Base-by-base conservation (phyloP, 2,329 filamentous ascomycete species). In the Zopfia rhizophila region DNA sequence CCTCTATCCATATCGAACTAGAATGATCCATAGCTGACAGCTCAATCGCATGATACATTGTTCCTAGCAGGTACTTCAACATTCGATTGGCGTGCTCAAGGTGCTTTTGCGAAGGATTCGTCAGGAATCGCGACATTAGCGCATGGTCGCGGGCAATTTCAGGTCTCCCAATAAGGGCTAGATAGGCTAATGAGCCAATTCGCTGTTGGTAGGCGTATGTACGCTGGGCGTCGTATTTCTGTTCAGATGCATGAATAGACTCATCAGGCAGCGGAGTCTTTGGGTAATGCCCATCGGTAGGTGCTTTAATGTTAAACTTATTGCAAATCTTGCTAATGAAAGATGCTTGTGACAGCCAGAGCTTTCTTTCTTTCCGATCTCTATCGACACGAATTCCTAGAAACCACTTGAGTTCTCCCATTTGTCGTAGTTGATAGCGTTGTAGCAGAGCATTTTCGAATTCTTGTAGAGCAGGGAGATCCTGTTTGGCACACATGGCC, bases 121-220 rank as follows among this genome's bases (percentile, higher is more conserved):
- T 36, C 11, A 59, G 38, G 38, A 46, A 46, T 22, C 33, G 16
- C 8, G 49, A 32, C 6, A 57, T 37, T n/a, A 42, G 44, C n/a
- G 23, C 30, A 32, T 49, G 33, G n/a, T 50, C 40, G 17, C 29
- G 19, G 7, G 50, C 39, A 8, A 61, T 38, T 23, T 61, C 46
- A 37, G 51, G 50, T 7, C 52, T 14, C 2, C 47, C 57, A 3
- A 37, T 41, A 2, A 35, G 27, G 18, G 44, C 38, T 4, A 49
- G 38, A 30, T 51, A 63, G 12, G 45, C 48, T 10, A 61, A 30
- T 4, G 30, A 54, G n/a, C 56, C 50, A 32, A 63, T 40, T n/a
- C 45, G 36, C 37, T 54, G 23, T 23, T 61, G 30, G 30, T 58
- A 61, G 8, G 33, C 12, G 32, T 51, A 39, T n/a, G 49, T 55